Evolutionary conservation across 1,284 basidiomycete genomes (phyloP).

Genomic region (Trametes sp.): DNA sequence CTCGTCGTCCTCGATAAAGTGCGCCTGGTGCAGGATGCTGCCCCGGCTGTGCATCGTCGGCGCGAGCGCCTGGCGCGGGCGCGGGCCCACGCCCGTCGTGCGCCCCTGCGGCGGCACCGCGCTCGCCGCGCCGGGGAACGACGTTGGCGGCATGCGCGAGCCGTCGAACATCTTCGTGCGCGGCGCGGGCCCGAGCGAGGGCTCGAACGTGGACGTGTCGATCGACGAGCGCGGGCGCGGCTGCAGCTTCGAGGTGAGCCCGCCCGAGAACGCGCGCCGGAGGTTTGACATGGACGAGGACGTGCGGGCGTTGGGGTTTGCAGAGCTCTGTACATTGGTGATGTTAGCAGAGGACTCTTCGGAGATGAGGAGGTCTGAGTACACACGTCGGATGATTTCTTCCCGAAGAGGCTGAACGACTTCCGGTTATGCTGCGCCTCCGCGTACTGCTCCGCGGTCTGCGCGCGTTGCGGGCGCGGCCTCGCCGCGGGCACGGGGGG

Average conservation of each 20-base stretch:
- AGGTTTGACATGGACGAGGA: slow-evolving; percentile 41
- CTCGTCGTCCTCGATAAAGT: slow-evolving; percentile 69
- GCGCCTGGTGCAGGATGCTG: slow-evolving; percentile 59
- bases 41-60: slow-evolving; percentile 65
- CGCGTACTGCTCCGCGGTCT: slow-evolving; percentile 18
- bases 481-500: not conserved
- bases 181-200: slow-evolving; percentile 11
- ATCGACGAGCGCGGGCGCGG: slow-evolving; percentile 32
- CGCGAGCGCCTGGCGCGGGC: slow-evolving; percentile 52
- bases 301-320: slow-evolving; percentile 17
- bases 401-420: slow-evolving; percentile 33
- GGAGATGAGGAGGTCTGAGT: too few species aligned
- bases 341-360: too few species aligned
- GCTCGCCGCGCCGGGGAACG: slow-evolving; percentile 1
- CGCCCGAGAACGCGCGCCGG: slow-evolving; percentile 38
- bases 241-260: slow-evolving; percentile 27
- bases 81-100: slow-evolving; percentile 27
- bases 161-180: slow-evolving; percentile 25
- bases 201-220: slow-evolving; percentile 5
- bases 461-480: slow-evolving; percentile 15
- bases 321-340: not conserved
- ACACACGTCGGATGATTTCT: slow-evolving; percentile 31
- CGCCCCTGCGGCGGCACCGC: slow-evolving; percentile 14
- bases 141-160: slow-evolving; percentile 24
- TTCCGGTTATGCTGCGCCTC: slow-evolving; percentile 24